Percentiles rank a stretch among this genome's conserved stretches.
These are phyloP conservation scores for Phylloporus sp. DNA, from an alignment of 768 basidiomycete species.

Conservation along the genomic window DNA sequence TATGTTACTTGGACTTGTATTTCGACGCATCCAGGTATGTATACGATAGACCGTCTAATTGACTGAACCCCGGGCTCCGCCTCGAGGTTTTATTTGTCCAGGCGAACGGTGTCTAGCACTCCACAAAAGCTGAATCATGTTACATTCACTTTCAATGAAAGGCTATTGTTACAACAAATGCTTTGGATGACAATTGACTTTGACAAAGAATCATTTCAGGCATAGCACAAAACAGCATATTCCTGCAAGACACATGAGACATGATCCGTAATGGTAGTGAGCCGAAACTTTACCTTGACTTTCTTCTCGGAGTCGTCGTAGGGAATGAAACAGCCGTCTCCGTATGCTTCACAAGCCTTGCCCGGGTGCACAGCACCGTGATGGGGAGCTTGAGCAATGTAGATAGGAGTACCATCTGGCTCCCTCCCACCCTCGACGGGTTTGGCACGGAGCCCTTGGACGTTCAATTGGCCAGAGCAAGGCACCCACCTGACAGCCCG, in stretches of 20 bases:
- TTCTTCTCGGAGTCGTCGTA: conserved; percentile 48
- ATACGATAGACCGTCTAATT: not conserved
- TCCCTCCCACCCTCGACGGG: conserved; percentile 71
- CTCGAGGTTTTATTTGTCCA: not conserved
- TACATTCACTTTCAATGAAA: conserved; percentile 2
- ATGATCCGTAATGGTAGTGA: not conserved
- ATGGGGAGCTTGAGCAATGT: conserved; percentile 55
- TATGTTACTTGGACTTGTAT: not conserved
- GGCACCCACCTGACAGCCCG: conserved; percentile 55
- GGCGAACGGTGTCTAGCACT: not conserved
- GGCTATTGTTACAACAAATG: conserved; percentile 7
- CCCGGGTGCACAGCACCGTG: conserved; percentile 53
- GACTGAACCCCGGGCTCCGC: not conserved
- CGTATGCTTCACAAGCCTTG: conserved; percentile 49
- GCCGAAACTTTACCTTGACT: conserved; percentile 36
- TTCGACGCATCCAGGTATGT: not conserved
- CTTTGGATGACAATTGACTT: not conserved
- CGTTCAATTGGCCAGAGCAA: conserved; percentile 41
- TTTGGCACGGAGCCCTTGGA: conserved; percentile 37
- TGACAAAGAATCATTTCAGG: conserved; percentile 5
- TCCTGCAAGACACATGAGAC: conserved; percentile 24
- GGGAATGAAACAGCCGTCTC: conserved; percentile 56
- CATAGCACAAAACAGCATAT: conserved; percentile 41
- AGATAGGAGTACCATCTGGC: conserved; percentile 53
- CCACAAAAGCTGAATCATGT: not conserved